Evolutionary conservation across 2,329 filamentous ascomycete species (phyloP), one percentile per base, ranked within the genome.

Genomic region (Aspergillus neoniger): DNA sequence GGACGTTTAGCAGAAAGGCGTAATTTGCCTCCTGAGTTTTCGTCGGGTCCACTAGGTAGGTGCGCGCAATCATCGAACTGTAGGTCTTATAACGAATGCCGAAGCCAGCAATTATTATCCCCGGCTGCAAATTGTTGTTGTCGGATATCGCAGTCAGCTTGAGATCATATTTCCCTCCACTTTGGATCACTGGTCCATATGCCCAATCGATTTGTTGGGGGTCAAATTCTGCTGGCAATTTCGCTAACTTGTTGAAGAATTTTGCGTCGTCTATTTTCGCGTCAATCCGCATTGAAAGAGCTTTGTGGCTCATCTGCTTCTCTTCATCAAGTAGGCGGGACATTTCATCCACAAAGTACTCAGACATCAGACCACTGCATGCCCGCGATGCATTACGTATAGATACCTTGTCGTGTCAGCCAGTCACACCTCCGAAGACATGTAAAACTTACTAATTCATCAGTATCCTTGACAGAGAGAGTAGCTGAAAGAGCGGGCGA

Each of bases 301-400:
- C 84, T 66, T 89, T 91, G 78, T 99, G 95, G 65, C 92, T 95
- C 73, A 98, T 92, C 74, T 96, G 96, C 82, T 96, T 97, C 77
- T 98, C 96, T 67, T 93, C 90, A 72, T 99, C 95, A 62, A 99
- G 86, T 55, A 98, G 90, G 69, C 91, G 90, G 54, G 94, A 96
- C 93, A 99, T 98, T 76, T 97, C 93, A 73, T 99, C 95, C 66
- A 99, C 88, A 76, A 98, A 98, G 78, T 95, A 99, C 61, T 94
- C 92, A 54, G 92, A 92, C 88, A 98, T 96, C 62, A 98, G 82
- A 60, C 92, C 93, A 66, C 96, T 94, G 69, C 93, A 97, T 50
- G 95, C 94, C 73, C 95, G 91, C 58, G 95, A 95, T 4, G 94
- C 92, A 68, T 94, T 96, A 72, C 96, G 89, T 85, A 99, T 97